These are phyloP conservation scores for Psilocybe cubensis DNA, from an alignment of 768 basidiomycete genomes.

Conservation along the genomic window DNA sequence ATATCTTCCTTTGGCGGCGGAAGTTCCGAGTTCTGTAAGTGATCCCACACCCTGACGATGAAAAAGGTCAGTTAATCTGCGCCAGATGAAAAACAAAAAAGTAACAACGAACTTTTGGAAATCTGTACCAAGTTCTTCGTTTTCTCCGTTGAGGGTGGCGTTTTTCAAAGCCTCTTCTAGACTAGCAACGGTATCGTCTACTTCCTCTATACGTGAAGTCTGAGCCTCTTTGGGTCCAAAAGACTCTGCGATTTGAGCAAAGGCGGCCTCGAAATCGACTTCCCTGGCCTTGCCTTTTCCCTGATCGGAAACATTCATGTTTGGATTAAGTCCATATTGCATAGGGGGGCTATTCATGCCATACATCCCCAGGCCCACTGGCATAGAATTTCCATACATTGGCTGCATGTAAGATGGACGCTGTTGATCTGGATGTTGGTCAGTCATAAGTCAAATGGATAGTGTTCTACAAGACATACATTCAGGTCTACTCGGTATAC, in stretches of 20 bases:
- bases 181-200: slow-evolving; percentile 43
- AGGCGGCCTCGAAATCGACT: slow-evolving; percentile 85
- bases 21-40: slow-evolving; percentile 58
- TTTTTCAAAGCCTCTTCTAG: slow-evolving; percentile 43
- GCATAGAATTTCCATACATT: slow-evolving; percentile 42
- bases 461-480: slow-evolving; percentile 33
- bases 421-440: slow-evolving; percentile 38
- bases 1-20: slow-evolving; percentile 66
- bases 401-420: slow-evolving; percentile 41
- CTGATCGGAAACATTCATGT: slow-evolving; percentile 37
- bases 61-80: neutral
- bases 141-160: slow-evolving; percentile 35
- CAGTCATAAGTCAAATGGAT: neutral
- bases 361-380: slow-evolving; percentile 43
- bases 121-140: slow-evolving; percentile 35
- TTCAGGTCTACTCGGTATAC: slow-evolving; percentile 35
- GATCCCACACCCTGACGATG: slow-evolving; percentile 60
- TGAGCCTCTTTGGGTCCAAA: slow-evolving; percentile 43
- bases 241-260: slow-evolving; percentile 66
- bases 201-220: slow-evolving; percentile 57
- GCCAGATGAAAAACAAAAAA: neutral
- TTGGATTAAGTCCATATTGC: slow-evolving; percentile 34
- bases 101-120: slow-evolving; percentile 46
- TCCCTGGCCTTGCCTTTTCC: slow-evolving; percentile 84
- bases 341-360: slow-evolving; percentile 34